These are phyloP conservation scores for Cryptococcus hybrid DNA, from an alignment of 1,284 basidiomycete species.

Conservation along the genomic window DNA sequence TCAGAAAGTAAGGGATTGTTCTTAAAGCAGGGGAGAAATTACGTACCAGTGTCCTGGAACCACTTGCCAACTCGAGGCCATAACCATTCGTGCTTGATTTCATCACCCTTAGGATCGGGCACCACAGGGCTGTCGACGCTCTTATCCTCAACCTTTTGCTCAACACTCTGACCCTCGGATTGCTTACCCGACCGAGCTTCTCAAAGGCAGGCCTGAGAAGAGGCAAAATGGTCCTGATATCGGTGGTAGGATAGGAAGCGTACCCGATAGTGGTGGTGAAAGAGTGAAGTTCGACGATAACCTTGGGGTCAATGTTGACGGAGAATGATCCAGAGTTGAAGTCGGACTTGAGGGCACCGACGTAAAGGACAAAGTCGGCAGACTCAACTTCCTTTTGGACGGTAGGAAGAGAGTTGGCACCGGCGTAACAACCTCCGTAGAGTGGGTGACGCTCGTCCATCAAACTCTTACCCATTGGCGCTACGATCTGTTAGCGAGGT, in stretches of 20 bases:
- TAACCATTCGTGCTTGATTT: conserved; percentile 71
- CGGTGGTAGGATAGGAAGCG: conserved; percentile 53
- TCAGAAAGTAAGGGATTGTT: neutral
- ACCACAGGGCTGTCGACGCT: conserved; percentile 24
- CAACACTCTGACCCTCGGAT: conserved; percentile 22
- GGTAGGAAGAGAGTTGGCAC: conserved; percentile 67
- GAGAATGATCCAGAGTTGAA: conserved; percentile 61
- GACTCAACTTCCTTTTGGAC: conserved; percentile 75
- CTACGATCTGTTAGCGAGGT: conserved; percentile 36
- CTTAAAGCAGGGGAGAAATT: neutral
- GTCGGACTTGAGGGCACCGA: conserved; percentile 79
- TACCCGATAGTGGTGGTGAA: conserved; percentile 65
- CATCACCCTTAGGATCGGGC: conserved; percentile 29
- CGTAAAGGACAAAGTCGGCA: conserved; percentile 77
- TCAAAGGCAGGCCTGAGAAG: conserved; percentile 45
- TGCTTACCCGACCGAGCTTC: conserved; percentile 26
- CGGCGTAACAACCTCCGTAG: conserved; percentile 89
- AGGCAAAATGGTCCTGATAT: conserved; percentile 53
- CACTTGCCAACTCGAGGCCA: conserved; percentile 82
- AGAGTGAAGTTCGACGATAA: conserved; percentile 71
- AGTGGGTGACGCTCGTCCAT: conserved; percentile 74
- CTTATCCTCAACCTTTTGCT: conserved; percentile 33
- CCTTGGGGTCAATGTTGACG: conserved; percentile 58
- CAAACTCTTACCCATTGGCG: conserved; percentile 87
- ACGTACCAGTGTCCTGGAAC: conserved; percentile 62